Evolutionary conservation across 176 grass and related monocot species (phyloP), one percentile per base, ranked within the genome.

Genomic region (Luzula sylvatica): DNA sequence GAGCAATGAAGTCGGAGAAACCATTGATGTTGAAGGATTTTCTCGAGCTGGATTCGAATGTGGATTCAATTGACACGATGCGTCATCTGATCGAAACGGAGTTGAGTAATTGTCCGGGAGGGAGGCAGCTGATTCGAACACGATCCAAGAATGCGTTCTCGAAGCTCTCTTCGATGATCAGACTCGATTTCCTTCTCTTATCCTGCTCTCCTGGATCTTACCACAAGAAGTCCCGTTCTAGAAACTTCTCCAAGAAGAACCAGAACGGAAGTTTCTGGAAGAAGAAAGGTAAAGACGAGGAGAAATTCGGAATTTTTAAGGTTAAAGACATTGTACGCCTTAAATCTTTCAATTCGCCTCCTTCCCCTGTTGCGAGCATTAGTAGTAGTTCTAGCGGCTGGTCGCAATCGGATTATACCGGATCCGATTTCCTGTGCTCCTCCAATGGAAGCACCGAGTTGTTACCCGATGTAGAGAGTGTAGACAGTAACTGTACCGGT

Each of bases 1-100:
- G 23, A 59, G 18, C 56, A 16, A 59, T 49, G 60, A 68, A 26
- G 59, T 26, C 66, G 29, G 1, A 6, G 53, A 72, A 20, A 27
- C 72, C 48, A 20, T 65, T 78, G 46, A 82, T 87, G 83, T 59
- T 87, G 1, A 87, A 78, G 74, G 83, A 87, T 50, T 82, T 66
- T 65, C 53, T 87, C 19, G 83, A 82, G 83, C 69, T 78, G 42
- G 83, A 87, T 49, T 78, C 65, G 28, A 71, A 13, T 52, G 58
- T 68, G 2, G 78, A 87, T 50, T 66, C 83, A 47, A 62, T 65
- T 53, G 62, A 54, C 55, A 75, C 83, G 14, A 64, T 64, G 69
- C 58, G 78, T 17, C 65, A 87, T 30, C 83, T 82, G 25, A 28
- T 44, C n/a, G 32, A 63, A 11, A 26, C 65, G 22, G 68, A 70